phyloP scores from a whole-genome alignment of 495 filamentous ascomycete species.

The Hypomontagnella monticulosa region DNA sequence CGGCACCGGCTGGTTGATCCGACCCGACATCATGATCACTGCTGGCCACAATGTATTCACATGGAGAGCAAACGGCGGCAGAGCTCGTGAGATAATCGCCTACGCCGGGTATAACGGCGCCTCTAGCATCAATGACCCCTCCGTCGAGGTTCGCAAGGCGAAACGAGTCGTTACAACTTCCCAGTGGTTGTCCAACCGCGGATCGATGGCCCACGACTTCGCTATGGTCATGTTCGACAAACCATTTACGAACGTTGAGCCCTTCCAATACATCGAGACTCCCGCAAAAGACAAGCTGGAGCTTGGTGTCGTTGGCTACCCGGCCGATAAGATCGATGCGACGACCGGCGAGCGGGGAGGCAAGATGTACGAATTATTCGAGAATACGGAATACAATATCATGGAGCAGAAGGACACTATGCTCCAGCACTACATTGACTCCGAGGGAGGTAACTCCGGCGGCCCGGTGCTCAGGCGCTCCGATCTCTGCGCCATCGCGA shows the following conservation, averaged over 20 bases:
- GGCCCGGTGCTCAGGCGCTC: conserved; percentile 44
- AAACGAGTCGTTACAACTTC: conserved; percentile 49
- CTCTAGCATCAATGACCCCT: conserved; percentile 38
- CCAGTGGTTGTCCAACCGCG: conserved; percentile 47
- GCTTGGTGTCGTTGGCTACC: conserved; percentile 56
- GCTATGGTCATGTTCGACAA: conserved; percentile 50
- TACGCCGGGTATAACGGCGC: conserved; percentile 52
- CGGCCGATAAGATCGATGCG: conserved; percentile 46
- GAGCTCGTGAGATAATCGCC: too few relatives aligned
- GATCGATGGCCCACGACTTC: conserved; percentile 48
- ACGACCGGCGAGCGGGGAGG: conserved; percentile 48
- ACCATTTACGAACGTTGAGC: conserved; percentile 49
- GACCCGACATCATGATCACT: too few relatives aligned
- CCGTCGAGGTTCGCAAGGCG: conserved; percentile 50
- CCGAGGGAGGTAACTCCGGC: conserved; percentile 47
- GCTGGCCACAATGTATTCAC: too few relatives aligned
- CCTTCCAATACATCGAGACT: conserved; percentile 44
- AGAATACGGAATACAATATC: conserved; percentile 41
- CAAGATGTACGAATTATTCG: conserved; percentile 53
- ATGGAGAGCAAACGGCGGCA: too few relatives aligned
- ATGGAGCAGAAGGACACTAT: conserved; percentile 40
- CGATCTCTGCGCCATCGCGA: conserved; percentile 44
- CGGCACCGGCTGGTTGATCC: too few relatives aligned
- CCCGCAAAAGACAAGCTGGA: conserved; percentile 40
- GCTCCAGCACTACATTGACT: conserved; percentile 51